Conservation (phyloP, 2,329 filamentous ascomycete species). For the Conoideocrella luteorostrata region DNA sequence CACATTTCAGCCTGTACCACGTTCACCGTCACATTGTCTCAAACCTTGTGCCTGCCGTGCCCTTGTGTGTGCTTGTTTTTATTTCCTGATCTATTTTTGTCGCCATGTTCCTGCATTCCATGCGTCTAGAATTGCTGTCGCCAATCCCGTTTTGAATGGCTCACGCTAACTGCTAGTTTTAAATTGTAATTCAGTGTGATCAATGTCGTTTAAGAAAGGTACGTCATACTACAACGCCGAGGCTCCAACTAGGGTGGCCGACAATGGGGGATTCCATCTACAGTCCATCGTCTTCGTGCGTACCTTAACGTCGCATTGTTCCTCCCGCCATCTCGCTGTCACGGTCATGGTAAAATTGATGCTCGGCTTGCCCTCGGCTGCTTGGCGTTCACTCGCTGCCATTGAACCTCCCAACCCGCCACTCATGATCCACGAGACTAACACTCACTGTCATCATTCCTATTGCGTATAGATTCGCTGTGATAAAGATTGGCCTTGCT, state of each 20-base stretch:
- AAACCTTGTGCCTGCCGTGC: neutral
- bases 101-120: no score
- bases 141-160: no score
- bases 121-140: no score
- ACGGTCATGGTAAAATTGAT: neutral
- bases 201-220: conserved; percentile 38
- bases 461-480: conserved; percentile 43
- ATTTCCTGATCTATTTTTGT: no score
- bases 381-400: neutral
- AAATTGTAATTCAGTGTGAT: conserved; percentile 31
- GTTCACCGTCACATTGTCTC: no score
- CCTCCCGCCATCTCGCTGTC: neutral
- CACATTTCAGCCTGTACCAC: no score
- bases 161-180: conserved; percentile 4
- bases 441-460: neutral
- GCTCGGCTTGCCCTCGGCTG: neutral
- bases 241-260: conserved; percentile 2
- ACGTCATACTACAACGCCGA: conserved; percentile 14
- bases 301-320: neutral
- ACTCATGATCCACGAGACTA: conserved; percentile 5
- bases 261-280: neutral
- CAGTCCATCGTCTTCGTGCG: neutral
- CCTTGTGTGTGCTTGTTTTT: no score
- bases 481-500: conserved; percentile 52
- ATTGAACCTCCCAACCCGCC: neutral